These are phyloP conservation scores for Yamadazyma siamensis DNA, from an alignment of 1,139 yeast species.

Conservation along the genomic window DNA sequence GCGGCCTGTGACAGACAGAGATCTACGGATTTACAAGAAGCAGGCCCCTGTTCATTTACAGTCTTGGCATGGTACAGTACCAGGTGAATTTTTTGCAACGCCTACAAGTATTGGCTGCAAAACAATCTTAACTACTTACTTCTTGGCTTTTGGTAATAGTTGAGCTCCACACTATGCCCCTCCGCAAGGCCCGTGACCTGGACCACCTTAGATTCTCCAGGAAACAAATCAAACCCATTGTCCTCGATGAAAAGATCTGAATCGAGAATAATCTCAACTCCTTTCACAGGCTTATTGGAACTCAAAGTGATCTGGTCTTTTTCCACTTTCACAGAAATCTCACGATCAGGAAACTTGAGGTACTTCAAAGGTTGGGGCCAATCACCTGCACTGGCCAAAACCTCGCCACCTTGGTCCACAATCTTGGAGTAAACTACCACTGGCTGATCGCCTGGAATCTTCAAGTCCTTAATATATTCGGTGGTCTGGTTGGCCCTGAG, in stretches of 20 bases:
- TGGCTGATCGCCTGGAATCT: conserved; percentile 15
- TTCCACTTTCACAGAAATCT: conserved; percentile 13
- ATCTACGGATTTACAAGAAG: too few species aligned
- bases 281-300: conserved; percentile 39
- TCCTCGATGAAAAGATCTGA: conserved; percentile 25
- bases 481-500: conserved; percentile 32
- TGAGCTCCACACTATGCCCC: conserved; percentile 8
- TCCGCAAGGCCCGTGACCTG: conserved; percentile 13
- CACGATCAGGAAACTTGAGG: conserved; percentile 24
- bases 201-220: conserved; percentile 24
- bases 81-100: too few species aligned
- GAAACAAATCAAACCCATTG: conserved; percentile 45
- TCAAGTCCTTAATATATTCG: conserved; percentile 20
- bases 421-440: conserved; percentile 21
- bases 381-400: conserved; percentile 35
- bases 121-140: background rate
- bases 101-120: too few species aligned
- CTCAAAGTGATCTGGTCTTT: conserved; percentile 17
- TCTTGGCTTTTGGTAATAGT: conserved; percentile 10
- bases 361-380: conserved; percentile 57
- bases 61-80: too few species aligned
- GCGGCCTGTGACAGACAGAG: too few species aligned
- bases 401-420: conserved; percentile 11
- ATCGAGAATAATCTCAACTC: conserved; percentile 27
- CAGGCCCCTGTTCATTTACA: too few species aligned